Conservation (phyloP, 345 rosid genomes). For the Angophora floribunda region DNA sequence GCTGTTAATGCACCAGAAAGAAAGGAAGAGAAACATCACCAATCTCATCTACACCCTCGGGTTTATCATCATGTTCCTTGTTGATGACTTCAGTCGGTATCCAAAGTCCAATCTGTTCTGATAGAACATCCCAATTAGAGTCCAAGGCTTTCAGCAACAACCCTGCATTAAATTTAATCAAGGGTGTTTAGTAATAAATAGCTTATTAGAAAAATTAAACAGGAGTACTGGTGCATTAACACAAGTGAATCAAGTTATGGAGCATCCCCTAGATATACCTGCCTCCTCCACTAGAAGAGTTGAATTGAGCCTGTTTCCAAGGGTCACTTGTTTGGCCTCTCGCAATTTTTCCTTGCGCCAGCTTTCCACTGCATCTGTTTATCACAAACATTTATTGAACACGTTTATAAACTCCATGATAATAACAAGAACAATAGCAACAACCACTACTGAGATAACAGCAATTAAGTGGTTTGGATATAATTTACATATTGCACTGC, state of each 20-base stretch:
- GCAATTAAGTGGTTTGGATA: background rate
- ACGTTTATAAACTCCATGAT: constrained; percentile 3
- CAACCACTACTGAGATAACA: background rate
- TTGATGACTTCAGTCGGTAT: constrained; percentile 61
- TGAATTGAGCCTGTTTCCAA: constrained; percentile 36
- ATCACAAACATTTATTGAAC: constrained; percentile 6
- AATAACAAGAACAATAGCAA: background rate
- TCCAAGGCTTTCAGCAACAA: constrained; percentile 67
- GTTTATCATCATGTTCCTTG: constrained; percentile 79
- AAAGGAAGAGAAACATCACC: constrained; percentile 28
- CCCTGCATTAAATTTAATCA: constrained; percentile 20
- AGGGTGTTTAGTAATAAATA: background rate
- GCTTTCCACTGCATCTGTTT: constrained; percentile 71
- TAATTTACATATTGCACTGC: background rate
- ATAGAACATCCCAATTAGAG: constrained; percentile 67
- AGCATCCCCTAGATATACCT: constrained; percentile 25
- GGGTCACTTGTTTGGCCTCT: constrained; percentile 47
- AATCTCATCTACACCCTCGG: constrained; percentile 62
- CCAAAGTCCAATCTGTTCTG: constrained; percentile 88
- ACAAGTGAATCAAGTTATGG: background rate
- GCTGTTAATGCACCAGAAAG: background rate
- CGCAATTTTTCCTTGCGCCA: constrained; percentile 82
- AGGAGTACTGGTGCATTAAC: background rate
- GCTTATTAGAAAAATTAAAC: background rate
- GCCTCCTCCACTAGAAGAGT: constrained; percentile 56